A percentile compares a stretch with the other conserved stretches of the same genome.
These are phyloP conservation scores for Ramalina peruviana DNA, from an alignment of 495 filamentous ascomycete species.

Conservation along the genomic window DNA sequence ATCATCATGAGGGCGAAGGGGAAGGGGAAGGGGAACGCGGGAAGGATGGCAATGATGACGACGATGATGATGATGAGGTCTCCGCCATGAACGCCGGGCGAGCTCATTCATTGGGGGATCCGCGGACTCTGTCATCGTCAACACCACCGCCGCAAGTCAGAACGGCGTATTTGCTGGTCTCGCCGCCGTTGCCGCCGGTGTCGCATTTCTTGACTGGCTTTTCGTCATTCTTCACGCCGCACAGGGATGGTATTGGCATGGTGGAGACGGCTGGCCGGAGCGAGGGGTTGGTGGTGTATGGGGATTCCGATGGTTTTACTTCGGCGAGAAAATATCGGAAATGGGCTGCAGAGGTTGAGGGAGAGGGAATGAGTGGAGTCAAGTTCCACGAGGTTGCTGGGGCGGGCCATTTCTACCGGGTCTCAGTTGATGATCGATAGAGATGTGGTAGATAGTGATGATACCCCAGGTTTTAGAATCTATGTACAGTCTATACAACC, in stretches of 20 bases:
- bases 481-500: no score
- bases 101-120: no score
- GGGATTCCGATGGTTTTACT: conserved; percentile 66
- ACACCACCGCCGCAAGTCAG: not conserved
- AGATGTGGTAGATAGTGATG: no score
- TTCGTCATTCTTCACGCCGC: conserved; percentile 17
- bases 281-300: conserved; percentile 60
- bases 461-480: no score
- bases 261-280: conserved; percentile 37
- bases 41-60: no score
- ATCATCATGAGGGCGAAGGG: no score
- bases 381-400: conserved; percentile 42
- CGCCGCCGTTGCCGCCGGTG: conserved; percentile 56
- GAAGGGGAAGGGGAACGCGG: no score
- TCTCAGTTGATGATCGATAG: no score
- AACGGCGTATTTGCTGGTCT: conserved; percentile 64
- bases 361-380: conserved; percentile 26
- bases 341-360: conserved; percentile 51
- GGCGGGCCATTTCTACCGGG: conserved; percentile 73
- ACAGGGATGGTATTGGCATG: not conserved
- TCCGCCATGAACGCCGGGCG: not conserved
- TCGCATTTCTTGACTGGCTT: conserved; percentile 45
- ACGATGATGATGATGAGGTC: not conserved
- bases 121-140: not conserved
- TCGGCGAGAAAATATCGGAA: conserved; percentile 47